Evolutionary conservation across 2,329 filamentous ascomycete genomes (phyloP).

Genomic region (Cryoendolithus antarcticus): DNA sequence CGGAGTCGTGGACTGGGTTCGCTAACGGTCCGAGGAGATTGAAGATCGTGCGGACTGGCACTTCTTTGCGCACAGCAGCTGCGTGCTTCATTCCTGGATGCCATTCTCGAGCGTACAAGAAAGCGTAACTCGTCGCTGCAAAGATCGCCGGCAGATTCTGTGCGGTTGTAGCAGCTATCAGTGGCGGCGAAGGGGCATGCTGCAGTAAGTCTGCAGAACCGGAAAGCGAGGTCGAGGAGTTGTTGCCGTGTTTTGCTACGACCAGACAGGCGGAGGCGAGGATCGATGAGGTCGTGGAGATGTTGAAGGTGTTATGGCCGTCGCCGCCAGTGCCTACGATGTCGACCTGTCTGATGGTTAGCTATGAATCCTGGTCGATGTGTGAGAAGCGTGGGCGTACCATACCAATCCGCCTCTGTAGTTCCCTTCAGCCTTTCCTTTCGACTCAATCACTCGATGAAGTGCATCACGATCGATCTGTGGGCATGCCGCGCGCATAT

Average conservation of each 20-base stretch:
- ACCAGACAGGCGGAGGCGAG: constrained; percentile 74
- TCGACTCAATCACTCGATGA: constrained; percentile 45
- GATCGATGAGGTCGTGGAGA: constrained; percentile 89
- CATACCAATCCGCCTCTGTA: constrained; percentile 77
- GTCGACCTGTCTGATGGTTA: constrained; percentile 47
- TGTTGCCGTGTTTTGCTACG: constrained; percentile 91
- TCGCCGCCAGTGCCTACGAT: constrained; percentile 97
- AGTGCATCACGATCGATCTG: constrained; percentile 56
- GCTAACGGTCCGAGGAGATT: constrained; percentile 87
- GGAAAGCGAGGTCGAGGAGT: constrained; percentile 86
- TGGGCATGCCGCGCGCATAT: constrained; percentile 72
- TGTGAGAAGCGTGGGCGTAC: constrained; percentile 1
- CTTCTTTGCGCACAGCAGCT: constrained; percentile 69
- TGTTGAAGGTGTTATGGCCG: constrained; percentile 95
- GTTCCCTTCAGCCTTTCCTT: constrained; percentile 52
- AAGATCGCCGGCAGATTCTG: constrained; percentile 62
- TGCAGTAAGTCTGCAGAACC: constrained; percentile 86
- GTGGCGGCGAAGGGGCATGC: constrained; percentile 61
- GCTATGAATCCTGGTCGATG: background rate
- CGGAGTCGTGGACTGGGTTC: constrained; percentile 72
- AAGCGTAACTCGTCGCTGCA: constrained; percentile 74
- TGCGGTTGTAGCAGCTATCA: constrained; percentile 62
- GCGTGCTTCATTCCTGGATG: constrained; percentile 90
- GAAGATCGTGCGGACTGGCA: constrained; percentile 94
- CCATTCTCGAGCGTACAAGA: constrained; percentile 91